Conservation (phyloP, 2,329 filamentous ascomycete genomes). For the Penicillium sp. region DNA sequence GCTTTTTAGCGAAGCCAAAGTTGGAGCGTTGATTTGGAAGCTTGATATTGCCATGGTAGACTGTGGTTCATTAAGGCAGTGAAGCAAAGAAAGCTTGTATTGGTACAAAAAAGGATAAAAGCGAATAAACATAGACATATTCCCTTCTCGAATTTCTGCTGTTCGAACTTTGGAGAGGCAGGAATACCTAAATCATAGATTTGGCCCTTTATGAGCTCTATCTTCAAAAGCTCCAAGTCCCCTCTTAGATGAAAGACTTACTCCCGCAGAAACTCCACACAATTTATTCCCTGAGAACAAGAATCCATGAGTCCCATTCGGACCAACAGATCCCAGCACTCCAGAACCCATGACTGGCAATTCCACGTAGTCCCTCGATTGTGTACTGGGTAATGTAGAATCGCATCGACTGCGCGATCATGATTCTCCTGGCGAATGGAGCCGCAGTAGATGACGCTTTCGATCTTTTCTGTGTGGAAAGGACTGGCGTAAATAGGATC, state of each 20-base stretch:
- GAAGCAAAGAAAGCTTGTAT: too few species aligned
- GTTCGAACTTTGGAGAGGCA: too few species aligned
- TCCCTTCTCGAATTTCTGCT: too few species aligned
- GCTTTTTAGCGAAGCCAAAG: too few species aligned
- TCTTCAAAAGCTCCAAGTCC: background rate
- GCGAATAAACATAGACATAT: too few species aligned
- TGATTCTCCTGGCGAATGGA: background rate
- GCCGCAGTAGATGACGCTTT: background rate
- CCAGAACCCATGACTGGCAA: background rate
- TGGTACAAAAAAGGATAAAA: too few species aligned
- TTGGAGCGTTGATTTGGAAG: too few species aligned
- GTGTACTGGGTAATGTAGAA: background rate
- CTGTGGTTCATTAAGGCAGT: too few species aligned
- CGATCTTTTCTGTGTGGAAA: background rate
- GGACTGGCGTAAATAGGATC: background rate
- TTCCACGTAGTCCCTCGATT: background rate
- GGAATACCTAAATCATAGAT: background rate
- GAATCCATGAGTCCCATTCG: background rate
- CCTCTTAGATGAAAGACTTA: background rate
- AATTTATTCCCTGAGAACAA: background rate
- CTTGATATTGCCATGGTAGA: too few species aligned
- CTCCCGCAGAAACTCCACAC: background rate
- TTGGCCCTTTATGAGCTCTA: background rate
- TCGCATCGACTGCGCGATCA: background rate
- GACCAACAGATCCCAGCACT: background rate